Evolutionary conservation across 75 land plant genomes (phyloP).

Genomic region (Pinus tabuliformis): DNA sequence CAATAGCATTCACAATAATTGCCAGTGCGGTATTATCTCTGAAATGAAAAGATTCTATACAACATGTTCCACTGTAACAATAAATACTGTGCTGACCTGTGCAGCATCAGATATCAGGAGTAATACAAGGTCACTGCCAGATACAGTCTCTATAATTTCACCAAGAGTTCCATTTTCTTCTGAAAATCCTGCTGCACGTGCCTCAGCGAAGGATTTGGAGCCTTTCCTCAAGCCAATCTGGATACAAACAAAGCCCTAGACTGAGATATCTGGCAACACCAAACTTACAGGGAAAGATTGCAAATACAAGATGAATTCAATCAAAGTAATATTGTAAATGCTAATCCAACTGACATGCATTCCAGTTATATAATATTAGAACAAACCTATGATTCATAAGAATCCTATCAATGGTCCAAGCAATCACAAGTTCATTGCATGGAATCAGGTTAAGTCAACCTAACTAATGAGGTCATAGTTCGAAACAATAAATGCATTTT

Average conservation of each 20-base stretch:
- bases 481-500: not conserved
- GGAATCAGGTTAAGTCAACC: not conserved
- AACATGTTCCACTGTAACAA: not conserved
- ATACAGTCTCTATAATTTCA: slow-evolving; percentile 83
- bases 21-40: not conserved
- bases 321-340: not conserved
- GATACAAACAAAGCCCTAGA: slow-evolving; percentile 4
- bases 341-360: not conserved
- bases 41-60: not conserved
- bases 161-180: slow-evolving; percentile 96
- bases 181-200: slow-evolving; percentile 90
- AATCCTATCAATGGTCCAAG: not conserved
- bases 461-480: not conserved
- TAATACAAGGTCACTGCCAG: slow-evolving; percentile 88
- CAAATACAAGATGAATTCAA: not conserved
- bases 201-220: slow-evolving; percentile 83
- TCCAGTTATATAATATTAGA: not conserved
- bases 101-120: slow-evolving; percentile 94
- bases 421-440: not conserved
- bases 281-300: not conserved
- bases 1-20: not conserved
- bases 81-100: slow-evolving; percentile 57
- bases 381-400: not conserved
- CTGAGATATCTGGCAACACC: not conserved
- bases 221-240: slow-evolving; percentile 95